Conservation (phyloP, 179 eudicot species). For the Camellia oleifera region DNA sequence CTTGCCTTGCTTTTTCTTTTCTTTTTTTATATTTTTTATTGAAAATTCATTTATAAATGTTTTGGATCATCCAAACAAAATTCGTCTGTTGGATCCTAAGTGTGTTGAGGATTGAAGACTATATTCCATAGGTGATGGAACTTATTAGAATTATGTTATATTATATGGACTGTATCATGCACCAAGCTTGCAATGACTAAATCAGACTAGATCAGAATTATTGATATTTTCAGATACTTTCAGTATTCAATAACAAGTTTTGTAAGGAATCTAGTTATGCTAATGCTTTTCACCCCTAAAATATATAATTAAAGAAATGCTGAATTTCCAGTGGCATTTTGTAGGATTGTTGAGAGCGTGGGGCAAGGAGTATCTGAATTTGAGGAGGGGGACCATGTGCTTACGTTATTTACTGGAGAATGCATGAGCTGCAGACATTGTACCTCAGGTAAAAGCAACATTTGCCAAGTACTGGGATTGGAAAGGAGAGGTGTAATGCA, state of each 20-base stretch:
- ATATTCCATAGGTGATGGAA: not conserved
- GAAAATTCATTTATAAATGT: too few relatives aligned
- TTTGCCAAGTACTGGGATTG: conserved; percentile 84
- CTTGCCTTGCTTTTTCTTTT: too few relatives aligned
- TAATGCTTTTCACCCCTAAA: not conserved
- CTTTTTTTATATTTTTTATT: too few relatives aligned
- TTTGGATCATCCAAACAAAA: too few relatives aligned
- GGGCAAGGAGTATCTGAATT: conserved; percentile 91
- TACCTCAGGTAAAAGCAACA: conserved; percentile 75
- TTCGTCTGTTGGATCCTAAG: too few relatives aligned
- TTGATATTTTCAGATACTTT: not conserved
- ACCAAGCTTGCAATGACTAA: not conserved
- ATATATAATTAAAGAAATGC: not conserved
- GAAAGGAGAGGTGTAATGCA: conserved; percentile 95
- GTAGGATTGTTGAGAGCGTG: conserved; percentile 94
- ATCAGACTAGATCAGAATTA: not conserved
- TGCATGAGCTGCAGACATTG: conserved; percentile 87
- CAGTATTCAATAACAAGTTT: not conserved
- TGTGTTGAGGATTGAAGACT: too few relatives aligned
- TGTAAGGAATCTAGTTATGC: not conserved
- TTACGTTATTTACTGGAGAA: conserved; percentile 88
- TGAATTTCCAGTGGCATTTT: conserved; percentile 14
- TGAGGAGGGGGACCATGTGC: conserved; percentile 83
- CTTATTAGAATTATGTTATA: not conserved
- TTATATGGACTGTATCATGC: not conserved